phyloP scores from a whole-genome alignment of 148 eudicot species.

The Pouteria glomerata region DNA sequence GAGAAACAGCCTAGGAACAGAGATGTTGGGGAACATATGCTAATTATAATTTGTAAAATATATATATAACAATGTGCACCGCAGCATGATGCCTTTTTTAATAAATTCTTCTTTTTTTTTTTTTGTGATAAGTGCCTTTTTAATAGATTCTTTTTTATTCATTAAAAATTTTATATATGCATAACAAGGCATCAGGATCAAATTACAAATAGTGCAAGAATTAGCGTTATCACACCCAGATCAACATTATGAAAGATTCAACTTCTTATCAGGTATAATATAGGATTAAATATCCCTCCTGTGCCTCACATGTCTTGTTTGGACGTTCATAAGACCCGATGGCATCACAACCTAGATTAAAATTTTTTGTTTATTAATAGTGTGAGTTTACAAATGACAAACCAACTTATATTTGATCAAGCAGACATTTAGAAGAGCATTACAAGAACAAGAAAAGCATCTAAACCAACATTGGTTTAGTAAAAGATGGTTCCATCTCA shows the following conservation, averaged over 20 bases:
- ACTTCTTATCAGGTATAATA: neutral
- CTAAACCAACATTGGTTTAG: too few species aligned
- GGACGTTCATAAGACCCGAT: neutral
- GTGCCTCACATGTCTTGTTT: neutral
- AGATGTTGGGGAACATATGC: neutral
- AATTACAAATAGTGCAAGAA: slow-evolving; percentile 1
- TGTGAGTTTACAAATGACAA: neutral
- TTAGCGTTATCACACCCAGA: neutral
- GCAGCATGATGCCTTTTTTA: too few species aligned
- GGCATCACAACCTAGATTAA: neutral
- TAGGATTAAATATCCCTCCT: neutral
- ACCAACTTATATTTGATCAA: neutral
- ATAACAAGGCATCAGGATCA: neutral
- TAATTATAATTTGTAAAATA: too few species aligned
- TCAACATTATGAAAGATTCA: neutral
- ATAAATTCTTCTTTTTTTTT: too few species aligned
- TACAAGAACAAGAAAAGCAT: too few species aligned
- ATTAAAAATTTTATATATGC: neutral
- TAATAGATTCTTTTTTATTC: neutral
- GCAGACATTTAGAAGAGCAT: neutral
- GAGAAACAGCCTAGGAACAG: neutral
- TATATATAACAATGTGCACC: too few species aligned
- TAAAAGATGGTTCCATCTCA: too few species aligned
- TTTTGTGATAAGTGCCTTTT: too few species aligned
- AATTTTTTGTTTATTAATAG: neutral